phyloP scores from a whole-genome alignment of 805 yeast genomes.

The Saccharomycopsis sp. region DNA sequence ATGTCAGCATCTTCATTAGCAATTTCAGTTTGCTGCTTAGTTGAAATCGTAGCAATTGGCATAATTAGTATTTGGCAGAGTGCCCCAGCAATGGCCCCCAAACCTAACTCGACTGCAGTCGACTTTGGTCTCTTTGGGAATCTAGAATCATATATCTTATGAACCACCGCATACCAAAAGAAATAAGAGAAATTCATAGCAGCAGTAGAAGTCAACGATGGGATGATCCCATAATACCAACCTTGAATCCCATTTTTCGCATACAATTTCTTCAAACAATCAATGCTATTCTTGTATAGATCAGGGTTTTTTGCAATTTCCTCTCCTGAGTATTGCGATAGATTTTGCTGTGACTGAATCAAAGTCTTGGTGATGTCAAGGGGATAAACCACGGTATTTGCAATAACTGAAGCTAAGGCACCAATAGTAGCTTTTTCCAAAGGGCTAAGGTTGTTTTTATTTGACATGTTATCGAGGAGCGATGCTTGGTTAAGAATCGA shows the following conservation, averaged over 20 bases:
- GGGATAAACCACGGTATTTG: slow-evolving; percentile 76
- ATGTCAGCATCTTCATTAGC: slow-evolving; percentile 25
- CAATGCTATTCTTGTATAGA: slow-evolving; percentile 50
- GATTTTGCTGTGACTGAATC: slow-evolving; percentile 56
- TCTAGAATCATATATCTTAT: slow-evolving; percentile 43
- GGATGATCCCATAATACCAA: slow-evolving; percentile 64
- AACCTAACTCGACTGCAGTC: slow-evolving; percentile 59
- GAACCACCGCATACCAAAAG: slow-evolving; percentile 77
- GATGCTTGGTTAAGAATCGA: slow-evolving; percentile 41
- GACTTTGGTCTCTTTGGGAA: slow-evolving; percentile 33
- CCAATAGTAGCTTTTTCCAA: slow-evolving; percentile 79
- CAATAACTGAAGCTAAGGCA: slow-evolving; percentile 72
- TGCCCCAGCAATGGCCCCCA: slow-evolving; percentile 81
- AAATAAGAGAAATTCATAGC: slow-evolving; percentile 77
- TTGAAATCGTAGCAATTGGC: slow-evolving; percentile 73
- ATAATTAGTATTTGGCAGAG: slow-evolving; percentile 74
- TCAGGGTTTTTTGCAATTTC: slow-evolving; percentile 23
- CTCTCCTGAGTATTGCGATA: slow-evolving; percentile 19
- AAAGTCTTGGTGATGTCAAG: slow-evolving; percentile 71
- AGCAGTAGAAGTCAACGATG: slow-evolving; percentile 64
- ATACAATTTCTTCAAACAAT: slow-evolving; percentile 55
- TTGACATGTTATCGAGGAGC: slow-evolving; percentile 40
- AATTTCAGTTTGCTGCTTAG: slow-evolving; percentile 54
- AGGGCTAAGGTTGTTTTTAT: slow-evolving; percentile 37
- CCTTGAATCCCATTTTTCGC: slow-evolving; percentile 56